phyloP scores from a whole-genome alignment of 176 grass and related monocot species.

The Dactylis glomerata region DNA sequence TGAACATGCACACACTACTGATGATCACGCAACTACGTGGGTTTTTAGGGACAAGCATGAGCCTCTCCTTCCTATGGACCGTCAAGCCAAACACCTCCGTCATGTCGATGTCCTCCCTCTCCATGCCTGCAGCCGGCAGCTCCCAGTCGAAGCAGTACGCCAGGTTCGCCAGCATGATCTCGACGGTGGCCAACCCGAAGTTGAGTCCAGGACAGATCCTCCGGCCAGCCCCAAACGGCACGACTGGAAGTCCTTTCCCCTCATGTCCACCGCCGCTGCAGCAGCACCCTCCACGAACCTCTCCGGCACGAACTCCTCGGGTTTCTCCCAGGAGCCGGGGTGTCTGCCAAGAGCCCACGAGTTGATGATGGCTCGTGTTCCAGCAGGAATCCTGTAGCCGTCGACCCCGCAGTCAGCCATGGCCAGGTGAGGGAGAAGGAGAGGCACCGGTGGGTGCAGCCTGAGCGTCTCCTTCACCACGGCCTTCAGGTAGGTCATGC shows the following conservation, averaged over 20 bases:
- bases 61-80: slow-evolving; percentile 32
- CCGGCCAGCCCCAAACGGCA: too few species aligned
- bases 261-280: too few species aligned
- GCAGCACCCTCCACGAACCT: too few species aligned
- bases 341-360: slow-evolving; percentile 16
- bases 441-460: not conserved
- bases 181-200: slow-evolving; percentile 15
- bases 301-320: not conserved
- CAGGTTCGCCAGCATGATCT: slow-evolving; percentile 44
- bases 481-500: too few species aligned
- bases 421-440: slow-evolving; percentile 18
- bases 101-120: too few species aligned
- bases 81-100: slow-evolving; percentile 9
- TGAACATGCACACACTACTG: too few species aligned
- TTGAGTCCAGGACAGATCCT: too few species aligned
- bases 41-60: slow-evolving; percentile 31
- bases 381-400: slow-evolving; percentile 27
- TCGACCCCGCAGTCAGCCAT: slow-evolving; percentile 24
- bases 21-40: too few species aligned
- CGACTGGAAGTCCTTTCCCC: too few species aligned
- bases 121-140: too few species aligned
- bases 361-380: slow-evolving; percentile 34
- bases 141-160: not conserved
- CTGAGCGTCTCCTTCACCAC: too few species aligned
- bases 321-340: not conserved